Base-by-base conservation (phyloP, 2,329 filamentous ascomycete species). In the Colletotrichum sp. region DNA sequence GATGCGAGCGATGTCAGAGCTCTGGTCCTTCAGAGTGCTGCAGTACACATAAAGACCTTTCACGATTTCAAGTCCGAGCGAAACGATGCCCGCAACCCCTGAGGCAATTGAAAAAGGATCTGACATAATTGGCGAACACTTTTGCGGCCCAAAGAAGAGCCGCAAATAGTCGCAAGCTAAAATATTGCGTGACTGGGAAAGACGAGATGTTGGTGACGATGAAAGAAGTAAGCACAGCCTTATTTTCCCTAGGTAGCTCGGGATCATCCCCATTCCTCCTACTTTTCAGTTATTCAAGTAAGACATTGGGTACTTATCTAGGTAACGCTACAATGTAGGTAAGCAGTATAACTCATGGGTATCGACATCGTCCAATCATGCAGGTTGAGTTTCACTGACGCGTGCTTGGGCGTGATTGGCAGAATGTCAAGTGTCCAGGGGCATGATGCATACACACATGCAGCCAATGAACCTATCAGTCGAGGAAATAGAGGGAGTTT, bases 11-110 rank as follows among this genome's bases (percentile, higher is more conserved):
- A 84, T 69, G 36, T 85, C 81, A 2, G 79, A 65, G 13, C 79
- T 52, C 64, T 80, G 81, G 71, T 76, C 68, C 60, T 80, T 82
- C 72, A 80, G 81, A 2, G 81, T 75, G 3, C 76, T 76, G 70
- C 85, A 86, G 75, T 83, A 85, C 12, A 83, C 73, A 63, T 82
- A 71, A 3, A 86, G 79, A 24, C 76, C 77, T 71, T 85, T 80
- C 1, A 82, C 79, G 32, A 83, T 79, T 76, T 84, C 78, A 28
- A 86, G 81, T 44, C 84, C 83, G 1, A 87, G 80, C 6, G 84
- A 86, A 30, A 86, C 76, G 28, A 87, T 68, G 15, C 84, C 83
- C 1, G 77, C 80, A 16, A 78, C 79, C 30, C 80, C 80, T 55
- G 78, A 80, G 28, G 81, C 78, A 24, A 83, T 79, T 2, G 72